Conservation (phyloP, 305 asterid species). For the Solanum hybrid region DNA sequence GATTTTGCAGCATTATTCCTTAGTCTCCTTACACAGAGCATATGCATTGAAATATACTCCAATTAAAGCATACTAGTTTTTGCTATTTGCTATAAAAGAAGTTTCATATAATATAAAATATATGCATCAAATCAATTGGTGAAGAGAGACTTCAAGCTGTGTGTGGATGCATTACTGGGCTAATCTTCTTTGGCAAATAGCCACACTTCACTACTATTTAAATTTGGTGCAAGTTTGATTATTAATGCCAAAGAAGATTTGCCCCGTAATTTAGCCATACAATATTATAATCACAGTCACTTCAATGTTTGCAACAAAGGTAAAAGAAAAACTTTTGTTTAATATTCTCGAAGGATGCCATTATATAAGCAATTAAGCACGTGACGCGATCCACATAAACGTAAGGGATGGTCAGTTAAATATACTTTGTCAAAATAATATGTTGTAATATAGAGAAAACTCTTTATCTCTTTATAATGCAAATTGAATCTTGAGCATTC, state of each 20-base stretch:
- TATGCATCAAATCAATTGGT: neutral
- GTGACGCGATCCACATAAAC: no score
- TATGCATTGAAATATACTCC: conserved; percentile 7
- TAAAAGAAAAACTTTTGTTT: neutral
- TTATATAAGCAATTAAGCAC: neutral
- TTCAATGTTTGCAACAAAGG: neutral
- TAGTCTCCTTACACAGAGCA: neutral
- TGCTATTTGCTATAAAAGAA: neutral
- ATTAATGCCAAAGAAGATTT: neutral
- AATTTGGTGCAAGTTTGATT: neutral
- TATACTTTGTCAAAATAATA: no score
- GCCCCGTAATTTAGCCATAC: neutral
- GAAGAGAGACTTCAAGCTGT: neutral
- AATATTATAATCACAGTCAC: neutral
- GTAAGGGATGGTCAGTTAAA: no score
- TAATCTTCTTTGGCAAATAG: neutral
- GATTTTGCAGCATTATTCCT: neutral
- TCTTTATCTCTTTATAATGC: no score
- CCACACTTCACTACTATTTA: neutral
- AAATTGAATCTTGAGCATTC: no score
- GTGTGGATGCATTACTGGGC: neutral
- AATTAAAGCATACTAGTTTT: neutral
- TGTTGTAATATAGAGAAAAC: no score
- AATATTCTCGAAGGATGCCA: neutral
- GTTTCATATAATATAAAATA: neutral